A percentile compares a stretch with the other conserved stretches of the same genome.
Evolutionary conservation across 2,329 filamentous ascomycete species (phyloP).

Genomic region (Gaeumannomyces tritici): DNA sequence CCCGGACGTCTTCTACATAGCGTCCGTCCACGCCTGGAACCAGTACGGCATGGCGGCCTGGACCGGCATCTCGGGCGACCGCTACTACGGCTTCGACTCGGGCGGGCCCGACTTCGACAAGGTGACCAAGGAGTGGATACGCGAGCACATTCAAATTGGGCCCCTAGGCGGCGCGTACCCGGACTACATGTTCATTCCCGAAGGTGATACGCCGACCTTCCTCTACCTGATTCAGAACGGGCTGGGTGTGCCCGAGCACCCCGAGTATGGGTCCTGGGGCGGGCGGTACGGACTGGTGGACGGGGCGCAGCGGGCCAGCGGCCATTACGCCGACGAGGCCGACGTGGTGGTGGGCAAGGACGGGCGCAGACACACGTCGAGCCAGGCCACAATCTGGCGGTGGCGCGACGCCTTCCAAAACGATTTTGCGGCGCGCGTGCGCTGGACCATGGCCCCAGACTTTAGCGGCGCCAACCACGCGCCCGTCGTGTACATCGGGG

Average conservation of each 20-base stretch:
- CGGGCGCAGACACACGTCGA: constrained; percentile 15
- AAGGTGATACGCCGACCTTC: constrained; percentile 42
- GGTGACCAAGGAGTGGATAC: constrained; percentile 40
- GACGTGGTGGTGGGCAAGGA: constrained; percentile 18
- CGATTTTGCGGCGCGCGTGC: constrained; percentile 31
- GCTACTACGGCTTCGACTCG: constrained; percentile 23
- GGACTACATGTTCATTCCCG: constrained; percentile 38
- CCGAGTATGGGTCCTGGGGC: constrained; percentile 38
- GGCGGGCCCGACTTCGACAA: constrained; percentile 35
- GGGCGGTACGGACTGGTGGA: constrained; percentile 30
- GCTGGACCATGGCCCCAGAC: constrained; percentile 21
- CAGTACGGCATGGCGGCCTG: constrained; percentile 44
- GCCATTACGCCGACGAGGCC: constrained; percentile 19
- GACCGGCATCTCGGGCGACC: constrained; percentile 34
- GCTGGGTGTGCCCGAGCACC: constrained; percentile 33
- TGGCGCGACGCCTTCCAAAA: constrained; percentile 29
- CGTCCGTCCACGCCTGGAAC: constrained; percentile 45
- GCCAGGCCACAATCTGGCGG: constrained; percentile 29
- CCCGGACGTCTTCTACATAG: constrained; percentile 46
- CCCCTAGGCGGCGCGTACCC: constrained; percentile 33
- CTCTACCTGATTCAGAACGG: constrained; percentile 39
- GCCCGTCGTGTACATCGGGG: constrained; percentile 31
- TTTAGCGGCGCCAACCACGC: constrained; percentile 31
- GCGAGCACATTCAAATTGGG: constrained; percentile 40
- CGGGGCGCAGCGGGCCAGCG: constrained; percentile 10